Percentiles rank a stretch among this genome's conserved stretches.
Conservation (phyloP, 768 basidiomycete genomes). For the Polyporus arcularius region DNA sequence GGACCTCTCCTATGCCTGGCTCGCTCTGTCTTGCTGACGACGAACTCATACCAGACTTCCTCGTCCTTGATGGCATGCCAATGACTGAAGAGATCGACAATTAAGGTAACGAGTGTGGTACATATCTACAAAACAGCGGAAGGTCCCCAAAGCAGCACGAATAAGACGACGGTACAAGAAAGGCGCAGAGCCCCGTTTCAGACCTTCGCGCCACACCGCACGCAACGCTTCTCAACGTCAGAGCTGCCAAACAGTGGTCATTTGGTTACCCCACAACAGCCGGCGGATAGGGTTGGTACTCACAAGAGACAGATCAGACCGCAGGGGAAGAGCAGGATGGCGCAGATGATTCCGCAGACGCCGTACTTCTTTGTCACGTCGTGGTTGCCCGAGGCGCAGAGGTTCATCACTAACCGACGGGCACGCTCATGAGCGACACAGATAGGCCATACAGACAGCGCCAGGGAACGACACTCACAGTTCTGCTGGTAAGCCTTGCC, state of each 20-base stretch:
- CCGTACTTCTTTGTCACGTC: slow-evolving; percentile 32
- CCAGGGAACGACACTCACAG: background rate
- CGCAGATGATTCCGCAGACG: slow-evolving; percentile 34
- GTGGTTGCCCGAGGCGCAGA: slow-evolving; percentile 34
- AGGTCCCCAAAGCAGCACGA: background rate
- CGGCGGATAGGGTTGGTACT: background rate
- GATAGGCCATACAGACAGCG: too few relatives aligned
- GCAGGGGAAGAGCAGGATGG: slow-evolving; percentile 32
- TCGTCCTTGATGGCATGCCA: too few relatives aligned
- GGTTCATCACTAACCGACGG: slow-evolving; percentile 22
- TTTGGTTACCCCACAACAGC: background rate
- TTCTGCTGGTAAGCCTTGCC: background rate
- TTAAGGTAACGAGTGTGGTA: too few relatives aligned
- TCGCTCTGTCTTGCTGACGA: too few relatives aligned
- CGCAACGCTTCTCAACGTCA: slow-evolving; percentile 14
- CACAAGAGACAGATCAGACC: slow-evolving; percentile 23
- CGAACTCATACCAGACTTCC: too few relatives aligned
- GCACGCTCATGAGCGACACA: too few relatives aligned
- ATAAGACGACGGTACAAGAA: background rate
- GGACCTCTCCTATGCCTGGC: too few relatives aligned
- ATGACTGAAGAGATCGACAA: too few relatives aligned
- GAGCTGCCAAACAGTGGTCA: background rate
- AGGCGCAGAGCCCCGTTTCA: background rate
- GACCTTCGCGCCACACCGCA: slow-evolving; percentile 9
- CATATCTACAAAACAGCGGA: background rate